Evolutionary conservation across 495 filamentous ascomycete genomes (phyloP).

Genomic region (Bombardia bombarda): DNA sequence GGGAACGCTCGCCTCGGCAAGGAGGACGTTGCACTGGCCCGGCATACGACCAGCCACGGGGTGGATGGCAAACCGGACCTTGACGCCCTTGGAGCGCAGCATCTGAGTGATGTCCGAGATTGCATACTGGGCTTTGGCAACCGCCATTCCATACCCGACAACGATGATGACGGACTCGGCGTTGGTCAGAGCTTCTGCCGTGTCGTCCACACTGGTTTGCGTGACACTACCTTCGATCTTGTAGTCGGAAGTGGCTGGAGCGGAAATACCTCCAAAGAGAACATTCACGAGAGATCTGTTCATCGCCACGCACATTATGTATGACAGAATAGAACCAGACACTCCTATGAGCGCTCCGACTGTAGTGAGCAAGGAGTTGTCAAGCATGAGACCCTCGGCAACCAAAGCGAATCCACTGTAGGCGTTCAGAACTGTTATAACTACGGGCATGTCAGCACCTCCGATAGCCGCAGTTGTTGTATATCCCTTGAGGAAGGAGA

Average conservation of each 20-base stretch:
- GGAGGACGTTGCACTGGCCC: conserved; percentile 76
- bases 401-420: conserved; percentile 80
- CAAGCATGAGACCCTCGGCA: conserved; percentile 80
- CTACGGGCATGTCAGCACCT: conserved; percentile 81
- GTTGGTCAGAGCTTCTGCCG: conserved; percentile 57
- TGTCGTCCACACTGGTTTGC: conserved; percentile 66
- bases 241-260: conserved; percentile 50
- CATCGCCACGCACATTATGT: conserved; percentile 79
- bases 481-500: conserved; percentile 74
- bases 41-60: conserved; percentile 81
- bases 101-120: conserved; percentile 69
- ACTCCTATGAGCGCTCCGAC: conserved; percentile 77
- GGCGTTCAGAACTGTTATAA: conserved; percentile 78
- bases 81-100: conserved; percentile 60
- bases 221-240: conserved; percentile 69
- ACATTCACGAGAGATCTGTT: conserved; percentile 75
- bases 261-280: conserved; percentile 67
- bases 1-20: conserved; percentile 73
- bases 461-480: conserved; percentile 78
- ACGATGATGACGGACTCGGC: conserved; percentile 75
- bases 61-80: conserved; percentile 79
- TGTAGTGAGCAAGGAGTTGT: conserved; percentile 69
- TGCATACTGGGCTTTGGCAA: conserved; percentile 79
- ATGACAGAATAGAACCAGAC: conserved; percentile 72
- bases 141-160: conserved; percentile 82